phyloP scores from a whole-genome alignment of 1,139 yeast species.

The Hyphopichia khmerensis region DNA sequence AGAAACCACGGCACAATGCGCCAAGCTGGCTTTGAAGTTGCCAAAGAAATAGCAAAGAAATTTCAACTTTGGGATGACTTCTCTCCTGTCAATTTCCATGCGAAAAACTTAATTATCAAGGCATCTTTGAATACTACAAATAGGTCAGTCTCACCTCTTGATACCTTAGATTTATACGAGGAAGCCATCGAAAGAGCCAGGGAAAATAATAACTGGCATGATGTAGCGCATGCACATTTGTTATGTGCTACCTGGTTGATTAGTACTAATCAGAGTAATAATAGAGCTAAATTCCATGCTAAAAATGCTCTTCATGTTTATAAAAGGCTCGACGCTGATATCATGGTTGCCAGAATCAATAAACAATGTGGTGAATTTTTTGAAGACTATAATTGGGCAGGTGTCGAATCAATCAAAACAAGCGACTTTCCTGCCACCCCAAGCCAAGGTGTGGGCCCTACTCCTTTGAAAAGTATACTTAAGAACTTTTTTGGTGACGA shows the following conservation, averaged over 20 bases:
- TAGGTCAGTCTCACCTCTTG: conserved; percentile 26
- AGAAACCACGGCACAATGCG: conserved; percentile 5
- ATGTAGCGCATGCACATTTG: conserved; percentile 43
- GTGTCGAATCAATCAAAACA: conserved; percentile 14
- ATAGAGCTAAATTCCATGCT: conserved; percentile 18
- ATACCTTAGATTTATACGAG: conserved; percentile 45
- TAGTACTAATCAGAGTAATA: conserved; percentile 20
- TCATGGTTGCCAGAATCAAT: conserved; percentile 12
- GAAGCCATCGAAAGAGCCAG: conserved; percentile 43
- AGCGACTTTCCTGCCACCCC: neutral
- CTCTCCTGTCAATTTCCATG: conserved; percentile 35
- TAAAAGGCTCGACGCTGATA: conserved; percentile 16
- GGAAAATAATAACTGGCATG: conserved; percentile 29
- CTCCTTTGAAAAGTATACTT: conserved; percentile 2
- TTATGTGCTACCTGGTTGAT: conserved; percentile 49
- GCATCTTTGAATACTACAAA: conserved; percentile 27
- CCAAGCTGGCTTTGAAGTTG: conserved; percentile 7
- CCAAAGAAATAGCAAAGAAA: conserved; percentile 15
- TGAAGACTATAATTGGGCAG: conserved; percentile 32
- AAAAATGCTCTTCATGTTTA: conserved; percentile 19
- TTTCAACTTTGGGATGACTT: conserved; percentile 33
- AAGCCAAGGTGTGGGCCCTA: neutral
- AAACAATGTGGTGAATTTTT: conserved; percentile 18
- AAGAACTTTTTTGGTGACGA: conserved; percentile 3
- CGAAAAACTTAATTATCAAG: conserved; percentile 32